Conservation (phyloP, 2,329 filamentous ascomycete species). For the Cercospora brassicicola region DNA sequence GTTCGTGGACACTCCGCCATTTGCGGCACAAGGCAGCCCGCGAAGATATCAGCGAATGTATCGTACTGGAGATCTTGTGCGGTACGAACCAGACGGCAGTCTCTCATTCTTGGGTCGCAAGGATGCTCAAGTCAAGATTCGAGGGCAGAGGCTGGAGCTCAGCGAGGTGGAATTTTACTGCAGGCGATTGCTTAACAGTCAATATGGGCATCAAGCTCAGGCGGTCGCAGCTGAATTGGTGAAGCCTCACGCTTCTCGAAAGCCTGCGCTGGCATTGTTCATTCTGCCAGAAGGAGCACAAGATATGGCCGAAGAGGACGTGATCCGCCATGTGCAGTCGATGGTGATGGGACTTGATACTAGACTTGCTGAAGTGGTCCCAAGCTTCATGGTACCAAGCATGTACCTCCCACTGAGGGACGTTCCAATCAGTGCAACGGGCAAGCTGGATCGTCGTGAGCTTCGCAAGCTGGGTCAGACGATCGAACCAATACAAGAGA, state of each 20-base stretch:
- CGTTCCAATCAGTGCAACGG: constrained; percentile 70
- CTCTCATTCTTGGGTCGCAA: constrained; percentile 28
- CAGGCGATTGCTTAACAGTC: background rate
- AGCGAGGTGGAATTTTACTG: constrained; percentile 23
- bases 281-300: background rate
- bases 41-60: background rate
- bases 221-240: constrained; percentile 6
- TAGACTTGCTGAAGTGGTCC: background rate
- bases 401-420: constrained; percentile 66
- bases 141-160: constrained; percentile 29
- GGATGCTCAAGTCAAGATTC: constrained; percentile 28
- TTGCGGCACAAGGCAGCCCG: constrained; percentile 40
- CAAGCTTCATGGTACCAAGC: constrained; percentile 73
- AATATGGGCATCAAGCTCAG: background rate
- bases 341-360: background rate
- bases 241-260: background rate
- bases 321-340: background rate
- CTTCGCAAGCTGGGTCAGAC: background rate
- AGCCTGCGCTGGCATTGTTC: constrained; percentile 1
- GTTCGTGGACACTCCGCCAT: background rate
- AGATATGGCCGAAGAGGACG: background rate
- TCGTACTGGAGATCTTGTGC: constrained; percentile 32
- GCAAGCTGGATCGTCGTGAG: constrained; percentile 65
- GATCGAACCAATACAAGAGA: background rate
- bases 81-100: constrained; percentile 39